Evolutionary conservation across 2,329 filamentous ascomycete species (phyloP).

Genomic region (Diaporthe humulicola): DNA sequence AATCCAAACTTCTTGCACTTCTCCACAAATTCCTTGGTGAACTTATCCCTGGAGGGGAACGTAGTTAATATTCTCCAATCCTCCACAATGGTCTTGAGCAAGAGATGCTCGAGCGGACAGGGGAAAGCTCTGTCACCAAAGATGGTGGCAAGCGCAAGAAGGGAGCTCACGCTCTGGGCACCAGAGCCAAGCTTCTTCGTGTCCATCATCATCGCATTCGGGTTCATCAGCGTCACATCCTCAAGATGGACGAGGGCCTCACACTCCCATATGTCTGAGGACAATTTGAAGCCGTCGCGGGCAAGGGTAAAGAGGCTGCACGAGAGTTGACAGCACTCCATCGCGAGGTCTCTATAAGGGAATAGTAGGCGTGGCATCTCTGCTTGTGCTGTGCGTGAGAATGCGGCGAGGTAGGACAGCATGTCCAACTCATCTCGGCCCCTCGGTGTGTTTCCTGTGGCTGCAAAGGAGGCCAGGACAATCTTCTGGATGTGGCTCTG

Average conservation of each 20-base stretch:
- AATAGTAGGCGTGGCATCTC: neutral
- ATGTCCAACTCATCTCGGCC: neutral
- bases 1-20: constrained; percentile 1
- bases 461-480: neutral
- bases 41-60: neutral
- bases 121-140: neutral
- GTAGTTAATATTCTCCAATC: neutral
- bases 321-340: neutral
- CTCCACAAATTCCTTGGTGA: neutral
- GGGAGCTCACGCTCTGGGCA: neutral
- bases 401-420: neutral
- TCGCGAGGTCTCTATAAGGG: neutral
- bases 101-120: neutral
- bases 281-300: neutral
- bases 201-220: no score
- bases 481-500: neutral
- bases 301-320: neutral
- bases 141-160: neutral
- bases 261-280: neutral
- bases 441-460: neutral
- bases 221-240: neutral
- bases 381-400: neutral
- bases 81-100: neutral
- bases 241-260: accelerated
- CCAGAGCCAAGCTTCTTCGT: neutral